A percentile compares a stretch with the other conserved stretches of the same genome.
phyloP scores from a whole-genome alignment of 140 eudicot genomes.

The Bidens hawaiensis region DNA sequence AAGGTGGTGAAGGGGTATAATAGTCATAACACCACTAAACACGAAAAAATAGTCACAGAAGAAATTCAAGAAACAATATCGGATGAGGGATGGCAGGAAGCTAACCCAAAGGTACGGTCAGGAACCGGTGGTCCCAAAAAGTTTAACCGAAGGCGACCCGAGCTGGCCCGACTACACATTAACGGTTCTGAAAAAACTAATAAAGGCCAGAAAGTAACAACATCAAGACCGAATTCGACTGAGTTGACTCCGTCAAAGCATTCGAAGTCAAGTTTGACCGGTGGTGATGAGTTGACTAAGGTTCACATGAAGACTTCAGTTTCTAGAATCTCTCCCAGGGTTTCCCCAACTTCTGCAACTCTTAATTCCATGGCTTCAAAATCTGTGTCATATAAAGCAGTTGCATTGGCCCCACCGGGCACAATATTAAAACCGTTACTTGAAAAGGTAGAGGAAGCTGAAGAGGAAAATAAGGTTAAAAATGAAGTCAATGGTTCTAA shows the following conservation, averaged over 20 bases:
- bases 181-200: slow-evolving; percentile 37
- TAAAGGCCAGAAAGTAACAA: slow-evolving; percentile 50
- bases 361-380: slow-evolving; percentile 72
- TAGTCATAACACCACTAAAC: slow-evolving; percentile 13
- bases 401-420: slow-evolving; percentile 98
- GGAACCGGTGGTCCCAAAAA: slow-evolving; percentile 51
- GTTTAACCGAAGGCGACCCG: slow-evolving; percentile 60
- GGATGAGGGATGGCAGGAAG: slow-evolving; percentile 99
- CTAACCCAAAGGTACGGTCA: slow-evolving; percentile 70
- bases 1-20: slow-evolving; percentile 23
- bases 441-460: slow-evolving; percentile 61
- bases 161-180: slow-evolving; percentile 59
- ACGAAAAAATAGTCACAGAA: slow-evolving; percentile 30
- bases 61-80: slow-evolving; percentile 60
- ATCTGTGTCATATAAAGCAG: slow-evolving; percentile 92
- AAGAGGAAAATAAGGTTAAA: slow-evolving; percentile 47
- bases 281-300: slow-evolving; percentile 37
- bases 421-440: slow-evolving; percentile 77
- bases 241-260: slow-evolving; percentile 49
- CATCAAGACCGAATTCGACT: slow-evolving; percentile 39
- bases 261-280: slow-evolving; percentile 29
- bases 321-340: slow-evolving; percentile 45
- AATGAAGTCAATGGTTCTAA: slow-evolving; percentile 42
- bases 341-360: slow-evolving; percentile 41
- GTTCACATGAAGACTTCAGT: slow-evolving; percentile 29